Base-by-base conservation (phyloP, 2,329 filamentous ascomycete species). In the Ceratocystis diversiconidia region DNA sequence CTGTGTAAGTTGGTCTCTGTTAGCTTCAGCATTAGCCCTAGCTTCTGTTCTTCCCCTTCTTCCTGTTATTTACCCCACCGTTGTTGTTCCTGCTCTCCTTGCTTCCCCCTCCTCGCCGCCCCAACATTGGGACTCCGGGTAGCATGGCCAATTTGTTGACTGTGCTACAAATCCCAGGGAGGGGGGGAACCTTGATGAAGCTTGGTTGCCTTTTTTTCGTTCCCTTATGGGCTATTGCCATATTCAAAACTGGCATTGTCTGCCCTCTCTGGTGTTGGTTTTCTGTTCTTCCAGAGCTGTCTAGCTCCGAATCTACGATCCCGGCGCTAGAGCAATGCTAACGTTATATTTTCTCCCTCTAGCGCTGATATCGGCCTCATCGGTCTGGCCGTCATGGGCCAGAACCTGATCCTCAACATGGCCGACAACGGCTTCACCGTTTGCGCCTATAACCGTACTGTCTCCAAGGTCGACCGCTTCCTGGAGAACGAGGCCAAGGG, bases 361-460 rank as follows among this genome's bases (percentile, higher is more conserved):
- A 90, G 87, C 80, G 86, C 85, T 85, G 89, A 94, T 85, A 86
- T 94, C 79, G 89, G 89, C 82, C 88, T 94, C 75, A 92, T 94
- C 77, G 89, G 89, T 84, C 83, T 94, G 81, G 89, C 89, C 80
- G 89, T 94, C 79, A 94, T 94, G 84, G 84, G 82, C 77, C 87
- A 92, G 82, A 94, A 92, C 81, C 80, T 94, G 79, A 92, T 94
- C 77, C 79, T 94, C 75, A 94, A 94, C 79, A 89, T 87, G 80
- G 89, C 89, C 73, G 89, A 94, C 77, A 85, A 92, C 73, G 88
- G 92, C 75, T 97, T 95, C 85, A 97, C 90, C 76, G 90, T 99
- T 75, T 89, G 92, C 79, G 94, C 92, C 72, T 99, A 89, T 86
- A 99, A 99, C 88, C 89, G 94, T 79, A 99, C 94, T 73, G 90